Base-by-base conservation (phyloP, 192 early-diverging fungal genomes). In the Coemansia sp. region DNA sequence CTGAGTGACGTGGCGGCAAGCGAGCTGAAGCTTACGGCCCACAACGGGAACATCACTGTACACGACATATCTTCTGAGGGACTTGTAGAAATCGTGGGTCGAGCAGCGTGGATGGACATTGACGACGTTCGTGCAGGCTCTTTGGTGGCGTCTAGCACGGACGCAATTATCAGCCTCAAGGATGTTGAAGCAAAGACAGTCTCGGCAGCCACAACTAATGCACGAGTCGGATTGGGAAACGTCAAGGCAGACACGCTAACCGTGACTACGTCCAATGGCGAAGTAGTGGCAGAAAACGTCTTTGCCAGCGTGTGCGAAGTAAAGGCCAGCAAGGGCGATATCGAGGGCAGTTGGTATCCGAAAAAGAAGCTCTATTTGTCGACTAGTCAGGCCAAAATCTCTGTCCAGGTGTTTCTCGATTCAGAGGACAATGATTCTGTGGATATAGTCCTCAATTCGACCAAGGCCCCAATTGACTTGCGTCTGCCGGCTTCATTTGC, bases 141-240 rank as follows among this genome's bases (percentile, higher is more conserved):
- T 0, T 38, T 78, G 23, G 39, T 51, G 27, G 76, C 70, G 45
- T 45, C 65, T 38, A 83, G 76, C 67, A 60, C 73, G 15, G 76
- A 83, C 51, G 80, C 80, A 1, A 78, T 83, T 37, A 72, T 83
- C 39, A 83, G 80, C 46, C 80, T 83, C 23, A 83, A 83, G 61
- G 76, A 78, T 67, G 61, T 78, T 29, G 55, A 70, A 1, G 75
- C 80, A 21, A 55, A 25, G 14, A 14, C 29, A 4, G 70, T 83
- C n/a, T 44, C 62, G 11, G 76, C 73, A 34, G 46, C 72, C 4
- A 83, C 75, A 1, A 83, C 66, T 29, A 78, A 78, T 51, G 80
- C 76, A 11, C 75, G 80, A 1, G 64, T 83, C 8, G 80, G 80
- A 11, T 58, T 83, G 29, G 76, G 80, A 7, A 83, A 83, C 45